A percentile compares a stretch with the other conserved stretches of the same genome.
phyloP scores from a whole-genome alignment of 164 flowering plant genomes.

The Macadamia integrifolia region DNA sequence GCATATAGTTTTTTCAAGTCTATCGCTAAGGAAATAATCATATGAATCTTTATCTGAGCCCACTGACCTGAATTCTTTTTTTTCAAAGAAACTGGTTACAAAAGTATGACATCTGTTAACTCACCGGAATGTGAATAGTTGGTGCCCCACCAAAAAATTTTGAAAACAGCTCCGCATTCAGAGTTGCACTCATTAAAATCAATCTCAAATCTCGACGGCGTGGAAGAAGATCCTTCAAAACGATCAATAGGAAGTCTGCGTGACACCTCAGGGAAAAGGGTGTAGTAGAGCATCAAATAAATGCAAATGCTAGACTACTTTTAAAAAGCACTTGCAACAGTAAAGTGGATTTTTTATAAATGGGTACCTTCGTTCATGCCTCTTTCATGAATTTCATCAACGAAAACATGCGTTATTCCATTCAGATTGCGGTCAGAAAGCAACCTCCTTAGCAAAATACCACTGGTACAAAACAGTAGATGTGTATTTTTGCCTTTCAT shows the following conservation, averaged over 20 bases:
- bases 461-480: constrained; percentile 97
- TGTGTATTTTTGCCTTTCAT: constrained; percentile 97
- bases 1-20: background rate
- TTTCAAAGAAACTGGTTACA: background rate
- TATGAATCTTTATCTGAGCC: background rate
- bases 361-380: constrained; percentile 97
- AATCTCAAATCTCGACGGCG: constrained; percentile 92
- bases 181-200: constrained; percentile 96
- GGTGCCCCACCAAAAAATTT: constrained; percentile 88
- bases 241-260: constrained; percentile 89
- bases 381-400: constrained; percentile 99
- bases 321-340: constrained; percentile 5
- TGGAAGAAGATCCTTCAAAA: constrained; percentile 94
- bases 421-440: constrained; percentile 77
- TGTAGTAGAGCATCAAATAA: background rate
- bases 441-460: constrained; percentile 87
- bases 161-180: constrained; percentile 94
- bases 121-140: constrained; percentile 91
- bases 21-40: too few species aligned
- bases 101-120: constrained; percentile 13
- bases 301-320: background rate
- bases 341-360: constrained; percentile 3
- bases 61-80: background rate
- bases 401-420: constrained; percentile 98
- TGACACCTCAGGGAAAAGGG: background rate